Evolutionary conservation across 371 early-diverging fungal species (phyloP).

Genomic region (Lichtheimia ramosa): DNA sequence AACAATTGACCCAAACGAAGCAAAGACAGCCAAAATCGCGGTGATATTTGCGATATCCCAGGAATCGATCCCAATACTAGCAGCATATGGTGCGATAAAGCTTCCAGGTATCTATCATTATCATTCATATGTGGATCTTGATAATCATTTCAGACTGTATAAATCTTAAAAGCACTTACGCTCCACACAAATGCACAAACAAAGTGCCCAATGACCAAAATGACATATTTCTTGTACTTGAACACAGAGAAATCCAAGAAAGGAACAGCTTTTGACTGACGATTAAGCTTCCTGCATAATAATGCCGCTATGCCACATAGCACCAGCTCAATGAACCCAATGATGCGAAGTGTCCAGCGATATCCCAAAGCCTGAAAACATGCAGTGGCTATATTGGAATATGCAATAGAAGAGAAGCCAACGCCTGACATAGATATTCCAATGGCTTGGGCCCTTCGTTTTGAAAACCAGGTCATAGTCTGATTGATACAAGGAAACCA

Average conservation of each 20-base stretch:
- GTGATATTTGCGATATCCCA: slow-evolving; percentile 37
- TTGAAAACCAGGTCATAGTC: slow-evolving; percentile 12
- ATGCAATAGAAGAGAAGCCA: slow-evolving; percentile 69
- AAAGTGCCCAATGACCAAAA: slow-evolving; percentile 26
- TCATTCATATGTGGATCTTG: background rate
- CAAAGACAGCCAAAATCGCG: slow-evolving; percentile 48
- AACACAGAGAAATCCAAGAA: slow-evolving; percentile 30
- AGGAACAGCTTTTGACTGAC: slow-evolving; percentile 22
- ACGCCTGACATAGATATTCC: slow-evolving; percentile 45
- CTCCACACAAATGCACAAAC: slow-evolving; percentile 32
- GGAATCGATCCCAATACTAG: slow-evolving; percentile 26
- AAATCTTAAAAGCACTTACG: slow-evolving; percentile 11
- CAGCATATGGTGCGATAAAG: slow-evolving; percentile 23
- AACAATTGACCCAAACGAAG: slow-evolving; percentile 42
- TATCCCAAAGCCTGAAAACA: slow-evolving; percentile 51
- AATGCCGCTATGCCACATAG: slow-evolving; percentile 8
- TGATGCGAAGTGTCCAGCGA: slow-evolving; percentile 61
- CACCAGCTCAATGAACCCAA: slow-evolving; percentile 48
- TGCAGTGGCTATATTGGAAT: slow-evolving; percentile 55
- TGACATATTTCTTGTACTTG: slow-evolving; percentile 23
- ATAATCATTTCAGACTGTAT: background rate
- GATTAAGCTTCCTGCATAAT: slow-evolving; percentile 7
- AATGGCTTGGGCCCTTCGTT: slow-evolving; percentile 13
- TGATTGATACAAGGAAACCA: slow-evolving; percentile 12
- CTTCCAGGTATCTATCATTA: slow-evolving; percentile 10